Evolutionary conservation across 2,329 filamentous ascomycete species (phyloP).

Genomic region (Alternaria sp.): DNA sequence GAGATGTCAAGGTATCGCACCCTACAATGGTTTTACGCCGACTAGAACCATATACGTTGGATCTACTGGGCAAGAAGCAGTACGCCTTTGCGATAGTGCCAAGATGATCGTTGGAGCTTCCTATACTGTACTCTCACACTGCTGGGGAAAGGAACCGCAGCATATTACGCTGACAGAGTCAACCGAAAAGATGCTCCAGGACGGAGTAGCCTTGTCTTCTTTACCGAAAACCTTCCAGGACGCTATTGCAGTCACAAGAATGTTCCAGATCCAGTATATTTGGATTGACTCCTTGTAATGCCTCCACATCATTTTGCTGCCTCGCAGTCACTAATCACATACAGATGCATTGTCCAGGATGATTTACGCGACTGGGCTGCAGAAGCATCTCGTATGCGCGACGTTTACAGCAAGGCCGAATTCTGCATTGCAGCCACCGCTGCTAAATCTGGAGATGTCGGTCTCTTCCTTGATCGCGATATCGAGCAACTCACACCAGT

Average conservation of each 20-base stretch:
- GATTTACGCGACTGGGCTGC: background rate
- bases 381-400: background rate
- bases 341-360: background rate
- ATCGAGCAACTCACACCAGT: background rate
- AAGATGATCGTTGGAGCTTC: background rate
- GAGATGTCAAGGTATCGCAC: background rate
- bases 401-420: background rate
- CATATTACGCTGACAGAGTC: background rate
- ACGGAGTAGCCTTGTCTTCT: too few relatives aligned
- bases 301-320: accelerated
- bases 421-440: background rate
- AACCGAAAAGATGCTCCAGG: too few relatives aligned
- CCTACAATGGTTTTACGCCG: background rate
- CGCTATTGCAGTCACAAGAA: too few relatives aligned
- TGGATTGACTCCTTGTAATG: background rate
- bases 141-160: background rate
- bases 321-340: background rate
- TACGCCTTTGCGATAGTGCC: background rate
- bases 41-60: background rate
- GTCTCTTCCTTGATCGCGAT: background rate
- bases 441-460: background rate
- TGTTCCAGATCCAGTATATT: background rate
- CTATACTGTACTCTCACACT: background rate
- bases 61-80: too few relatives aligned
- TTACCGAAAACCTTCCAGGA: background rate